These are phyloP conservation scores for Pleurotus tuber-regium DNA, from an alignment of 768 basidiomycete genomes.

Conservation along the genomic window DNA sequence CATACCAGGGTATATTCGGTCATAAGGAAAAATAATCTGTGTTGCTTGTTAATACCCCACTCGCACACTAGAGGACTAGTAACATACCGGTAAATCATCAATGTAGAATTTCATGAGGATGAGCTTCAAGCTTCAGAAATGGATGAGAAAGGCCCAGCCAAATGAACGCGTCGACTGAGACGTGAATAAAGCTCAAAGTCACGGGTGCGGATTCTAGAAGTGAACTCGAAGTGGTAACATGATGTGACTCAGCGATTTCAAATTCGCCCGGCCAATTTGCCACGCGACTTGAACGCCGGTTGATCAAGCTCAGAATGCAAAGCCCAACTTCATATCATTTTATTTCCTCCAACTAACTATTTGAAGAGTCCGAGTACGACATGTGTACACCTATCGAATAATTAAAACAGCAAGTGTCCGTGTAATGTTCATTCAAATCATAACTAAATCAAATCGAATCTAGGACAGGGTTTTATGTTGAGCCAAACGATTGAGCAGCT, in stretches of 20 bases:
- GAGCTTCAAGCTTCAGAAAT: constrained; percentile 4
- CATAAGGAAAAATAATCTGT: constrained; percentile 89
- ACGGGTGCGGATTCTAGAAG: too few species aligned
- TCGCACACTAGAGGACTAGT: constrained; percentile 4
- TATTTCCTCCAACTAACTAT: too few species aligned
- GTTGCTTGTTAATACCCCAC: constrained; percentile 9
- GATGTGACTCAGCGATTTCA: too few species aligned
- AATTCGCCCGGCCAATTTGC: too few species aligned
- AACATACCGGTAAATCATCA: constrained; percentile 72
- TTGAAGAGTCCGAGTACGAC: too few species aligned
- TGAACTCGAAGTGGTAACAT: too few species aligned
- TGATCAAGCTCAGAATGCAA: too few species aligned
- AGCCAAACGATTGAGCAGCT: constrained; percentile 2
- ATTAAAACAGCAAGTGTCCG: not conserved
- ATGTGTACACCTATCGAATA: too few species aligned
- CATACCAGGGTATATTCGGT: constrained; percentile 93
- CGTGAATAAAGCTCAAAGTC: too few species aligned
- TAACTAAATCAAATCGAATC: not conserved
- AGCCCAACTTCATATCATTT: too few species aligned
- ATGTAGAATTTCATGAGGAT: constrained; percentile 75
- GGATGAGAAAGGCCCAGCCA: constrained; percentile 7
- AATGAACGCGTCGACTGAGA: too few species aligned
- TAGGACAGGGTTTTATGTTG: not conserved
- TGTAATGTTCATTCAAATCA: not conserved
- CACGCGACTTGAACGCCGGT: too few species aligned